A percentile compares a stretch with the other conserved stretches of the same genome.
These are phyloP conservation scores for Panaeolus cyanescens DNA, from an alignment of 768 basidiomycete species.

Conservation along the genomic window DNA sequence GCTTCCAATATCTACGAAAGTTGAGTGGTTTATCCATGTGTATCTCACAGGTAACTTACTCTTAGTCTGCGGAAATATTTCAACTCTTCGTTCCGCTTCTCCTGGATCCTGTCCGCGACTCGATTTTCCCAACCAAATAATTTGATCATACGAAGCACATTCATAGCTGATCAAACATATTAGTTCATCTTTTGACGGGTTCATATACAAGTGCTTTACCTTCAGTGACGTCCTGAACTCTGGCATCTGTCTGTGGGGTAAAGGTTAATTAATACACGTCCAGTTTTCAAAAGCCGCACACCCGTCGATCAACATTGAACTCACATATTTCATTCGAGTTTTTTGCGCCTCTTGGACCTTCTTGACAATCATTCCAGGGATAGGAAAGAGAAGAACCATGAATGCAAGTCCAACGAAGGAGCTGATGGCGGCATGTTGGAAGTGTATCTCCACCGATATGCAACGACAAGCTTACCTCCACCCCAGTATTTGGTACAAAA, in stretches of 20 bases:
- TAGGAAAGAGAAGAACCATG: constrained; percentile 54
- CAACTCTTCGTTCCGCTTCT: constrained; percentile 64
- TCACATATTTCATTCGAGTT: constrained; percentile 47
- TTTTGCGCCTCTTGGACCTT: constrained; percentile 47
- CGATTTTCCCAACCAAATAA: constrained; percentile 69
- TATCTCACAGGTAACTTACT: constrained; percentile 22
- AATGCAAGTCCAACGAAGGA: constrained; percentile 58
- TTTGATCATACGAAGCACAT: constrained; percentile 66
- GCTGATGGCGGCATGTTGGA: constrained; percentile 16
- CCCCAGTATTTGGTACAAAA: constrained; percentile 18
- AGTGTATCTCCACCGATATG: neutral
- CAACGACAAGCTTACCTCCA: constrained; percentile 15
- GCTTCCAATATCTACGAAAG: neutral
- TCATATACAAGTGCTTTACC: constrained; percentile 23
- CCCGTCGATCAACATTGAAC: constrained; percentile 19
- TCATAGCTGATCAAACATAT: constrained; percentile 41
- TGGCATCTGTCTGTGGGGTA: constrained; percentile 42
- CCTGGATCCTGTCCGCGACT: constrained; percentile 49
- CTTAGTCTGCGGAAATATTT: constrained; percentile 51
- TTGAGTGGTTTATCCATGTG: neutral
- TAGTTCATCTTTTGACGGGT: neutral
- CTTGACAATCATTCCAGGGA: constrained; percentile 59
- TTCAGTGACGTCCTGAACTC: constrained; percentile 64
- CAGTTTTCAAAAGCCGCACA: neutral
- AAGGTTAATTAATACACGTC: neutral